A percentile compares a stretch with the other conserved stretches of the same genome.
These are phyloP conservation scores for Glomus cerebriforme DNA, from an alignment of 192 early-diverging fungal species.

Conservation along the genomic window DNA sequence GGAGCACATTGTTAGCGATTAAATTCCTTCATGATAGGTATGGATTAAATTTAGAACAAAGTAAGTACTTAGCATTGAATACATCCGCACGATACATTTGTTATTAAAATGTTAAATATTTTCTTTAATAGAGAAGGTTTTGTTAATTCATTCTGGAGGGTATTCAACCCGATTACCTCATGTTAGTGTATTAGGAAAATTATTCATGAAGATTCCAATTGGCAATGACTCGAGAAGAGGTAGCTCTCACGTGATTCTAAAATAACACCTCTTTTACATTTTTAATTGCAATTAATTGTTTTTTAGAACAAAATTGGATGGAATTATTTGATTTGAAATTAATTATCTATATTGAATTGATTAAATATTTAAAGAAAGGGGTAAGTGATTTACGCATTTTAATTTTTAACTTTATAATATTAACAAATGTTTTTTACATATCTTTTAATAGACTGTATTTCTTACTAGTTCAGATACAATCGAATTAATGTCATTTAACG, in stretches of 20 bases:
- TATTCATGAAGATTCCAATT: conserved; percentile 43
- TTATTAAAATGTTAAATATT: not conserved
- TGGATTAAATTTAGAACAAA: conserved; percentile 20
- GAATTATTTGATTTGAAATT: conserved; percentile 32
- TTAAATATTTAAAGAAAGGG: conserved; percentile 13
- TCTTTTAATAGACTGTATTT: conserved; percentile 10
- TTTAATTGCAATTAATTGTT: not conserved
- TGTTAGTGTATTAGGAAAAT: conserved; percentile 44
- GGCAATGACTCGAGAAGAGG: not conserved
- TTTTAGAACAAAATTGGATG: conserved; percentile 17
- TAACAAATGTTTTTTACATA: not conserved
- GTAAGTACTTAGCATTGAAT: not conserved
- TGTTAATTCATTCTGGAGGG: conserved; percentile 47
- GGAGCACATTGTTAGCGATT: conserved; percentile 43
- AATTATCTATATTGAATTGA: conserved; percentile 27
- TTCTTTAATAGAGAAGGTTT: conserved; percentile 25
- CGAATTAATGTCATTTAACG: not conserved
- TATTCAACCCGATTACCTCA: conserved; percentile 47
- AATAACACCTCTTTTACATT: no score
- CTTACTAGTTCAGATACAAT: conserved; percentile 27
- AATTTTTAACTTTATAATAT: not conserved
- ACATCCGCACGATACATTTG: not conserved
- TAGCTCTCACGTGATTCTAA: not conserved
- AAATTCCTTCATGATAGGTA: conserved; percentile 31
- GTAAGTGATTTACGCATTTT: conserved; percentile 16